phyloP scores from a whole-genome alignment of 495 filamentous ascomycete species.

The Platismatia glauca region DNA sequence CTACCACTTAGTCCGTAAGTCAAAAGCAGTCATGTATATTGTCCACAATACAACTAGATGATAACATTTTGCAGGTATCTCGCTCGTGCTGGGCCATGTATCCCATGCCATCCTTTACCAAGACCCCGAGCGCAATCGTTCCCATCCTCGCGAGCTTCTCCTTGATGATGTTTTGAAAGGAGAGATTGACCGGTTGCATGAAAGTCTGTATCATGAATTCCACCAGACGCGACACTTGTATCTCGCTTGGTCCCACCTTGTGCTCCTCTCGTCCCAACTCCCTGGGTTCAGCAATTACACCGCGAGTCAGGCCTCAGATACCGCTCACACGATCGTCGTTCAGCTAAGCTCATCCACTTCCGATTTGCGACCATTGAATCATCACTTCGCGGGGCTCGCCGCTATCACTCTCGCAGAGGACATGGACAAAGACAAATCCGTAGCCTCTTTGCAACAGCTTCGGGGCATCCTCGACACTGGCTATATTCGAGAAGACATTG shows the following conservation, averaged over 20 bases:
- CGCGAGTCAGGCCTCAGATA: background rate
- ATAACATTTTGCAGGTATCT: background rate
- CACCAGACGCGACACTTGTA: background rate
- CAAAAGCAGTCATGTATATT: background rate
- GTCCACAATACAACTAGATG: background rate
- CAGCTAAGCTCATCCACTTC: background rate
- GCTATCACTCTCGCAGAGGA: background rate
- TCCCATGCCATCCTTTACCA: background rate
- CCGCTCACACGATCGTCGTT: background rate
- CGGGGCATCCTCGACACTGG: background rate
- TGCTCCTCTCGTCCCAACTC: background rate
- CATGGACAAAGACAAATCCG: background rate
- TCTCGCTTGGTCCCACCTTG: background rate
- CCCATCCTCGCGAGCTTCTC: conserved; percentile 1
- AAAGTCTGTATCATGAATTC: background rate
- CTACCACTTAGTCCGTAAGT: conserved; percentile 55
- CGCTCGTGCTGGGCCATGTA: conserved; percentile 10
- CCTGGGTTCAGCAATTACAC: background rate
- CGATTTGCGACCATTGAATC: background rate
- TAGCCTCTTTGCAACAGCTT: background rate
- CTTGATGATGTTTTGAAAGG: background rate
- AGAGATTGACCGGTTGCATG: background rate
- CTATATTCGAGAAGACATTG: background rate
- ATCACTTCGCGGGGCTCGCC: background rate
- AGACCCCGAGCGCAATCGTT: background rate